Conservation (phyloP, 2,329 filamentous ascomycete genomes). For the Paecilomyces sp. region DNA sequence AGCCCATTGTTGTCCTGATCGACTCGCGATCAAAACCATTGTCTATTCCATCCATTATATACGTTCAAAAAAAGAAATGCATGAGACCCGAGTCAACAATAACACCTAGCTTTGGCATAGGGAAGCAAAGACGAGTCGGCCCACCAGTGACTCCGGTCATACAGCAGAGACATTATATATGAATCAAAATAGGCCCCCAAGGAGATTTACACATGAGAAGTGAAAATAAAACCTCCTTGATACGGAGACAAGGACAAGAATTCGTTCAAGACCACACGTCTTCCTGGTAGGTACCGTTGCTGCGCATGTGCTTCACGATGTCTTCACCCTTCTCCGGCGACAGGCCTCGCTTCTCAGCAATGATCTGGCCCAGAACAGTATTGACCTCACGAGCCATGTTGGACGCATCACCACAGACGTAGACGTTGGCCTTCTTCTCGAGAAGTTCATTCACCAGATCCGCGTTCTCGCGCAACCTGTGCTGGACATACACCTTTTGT, state of each 20-base stretch:
- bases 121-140: neutral
- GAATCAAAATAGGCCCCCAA: neutral
- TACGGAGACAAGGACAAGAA: conserved; percentile 8
- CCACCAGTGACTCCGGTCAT: neutral
- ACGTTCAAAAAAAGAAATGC: neutral
- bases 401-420: conserved; percentile 94
- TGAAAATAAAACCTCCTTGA: conserved; percentile 9
- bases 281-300: conserved; percentile 92
- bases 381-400: conserved; percentile 97
- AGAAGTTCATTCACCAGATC: conserved; percentile 83
- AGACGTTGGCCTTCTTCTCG: conserved; percentile 81
- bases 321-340: conserved; percentile 86
- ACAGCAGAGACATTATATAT: neutral
- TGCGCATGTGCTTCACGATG: conserved; percentile 93
- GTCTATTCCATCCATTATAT: neutral
- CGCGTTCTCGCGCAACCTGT: conserved; percentile 75
- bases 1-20: neutral
- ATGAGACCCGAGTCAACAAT: neutral
- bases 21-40: neutral
- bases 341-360: conserved; percentile 74
- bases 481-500: conserved; percentile 95
- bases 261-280: conserved; percentile 56
- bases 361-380: conserved; percentile 74
- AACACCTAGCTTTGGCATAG: neutral
- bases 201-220: conserved; percentile 16